Base-by-base conservation (phyloP, 1,139 yeast genomes). In the Debaryomycetaceae sp. region DNA sequence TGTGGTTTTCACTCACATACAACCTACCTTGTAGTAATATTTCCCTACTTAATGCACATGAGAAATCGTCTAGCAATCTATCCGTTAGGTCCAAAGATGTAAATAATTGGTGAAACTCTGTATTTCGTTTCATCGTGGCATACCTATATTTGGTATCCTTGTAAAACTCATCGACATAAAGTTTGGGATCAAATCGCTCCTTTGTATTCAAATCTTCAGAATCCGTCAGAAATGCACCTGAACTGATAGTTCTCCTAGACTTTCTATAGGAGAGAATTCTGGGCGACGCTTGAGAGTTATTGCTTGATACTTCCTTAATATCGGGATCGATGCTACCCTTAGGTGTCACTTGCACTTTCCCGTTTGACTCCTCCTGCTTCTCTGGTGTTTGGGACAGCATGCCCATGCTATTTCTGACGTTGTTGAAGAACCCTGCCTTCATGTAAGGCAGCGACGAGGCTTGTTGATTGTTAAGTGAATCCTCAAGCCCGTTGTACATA, bases 1-100 rank as follows among this genome's bases (percentile, higher is more conserved):
- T 61, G 49, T 75, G 76, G 39, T 69, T 70, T 43, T 79, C 81
- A 40, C 83, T 74, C 11, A 85, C 63, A 55, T 80, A 84, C 65
- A 85, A 61, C 49, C 81, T 72, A 6, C 94, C 94, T 50, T 85
- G 94, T 8, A 83, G 73, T 35, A 85, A 64, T 22, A 85, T 81
- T 54, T 85, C 92, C 48, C 79, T 79, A 2, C 82, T 78, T 44
- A 92, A 63, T 0, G 98, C 97, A 66, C 98, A 92, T 34, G 91
- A 80, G 54, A 83, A 89, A 55, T 88, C 96, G 51, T 86, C 96
- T 17, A 91, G 56, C 16, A 92, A 66, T 41, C 85, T 68, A 56
- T 89, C 97, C 31, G 81, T 76, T 31, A 70, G 61, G 18, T 92
- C 89, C 9, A 88, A 65, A 5, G 83, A 71, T 34, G 81, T 70